Base-by-base conservation (phyloP, 2,329 filamentous ascomycete genomes). In the Zasmidium cellare region DNA sequence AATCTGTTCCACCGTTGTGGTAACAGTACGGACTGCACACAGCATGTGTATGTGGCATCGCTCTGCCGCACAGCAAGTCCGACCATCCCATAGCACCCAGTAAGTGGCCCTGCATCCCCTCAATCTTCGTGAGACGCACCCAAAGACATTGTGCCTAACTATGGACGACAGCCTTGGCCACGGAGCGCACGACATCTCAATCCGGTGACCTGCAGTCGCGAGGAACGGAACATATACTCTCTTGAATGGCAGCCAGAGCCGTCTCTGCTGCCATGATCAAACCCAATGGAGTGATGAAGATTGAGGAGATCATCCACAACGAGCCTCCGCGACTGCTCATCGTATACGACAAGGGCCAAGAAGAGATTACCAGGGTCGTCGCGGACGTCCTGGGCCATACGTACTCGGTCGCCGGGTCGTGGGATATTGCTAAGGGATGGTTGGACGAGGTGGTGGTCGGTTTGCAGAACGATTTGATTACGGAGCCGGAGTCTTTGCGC, bases 301-400 rank as follows among this genome's bases (percentile, higher is more conserved):
- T 71, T 45, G 65, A 71, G 49, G 68, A 72, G 51, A 65, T 71
- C 62, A 70, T 68, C 44, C 61, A 68, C 48, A 58, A 67, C 56
- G 67, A 71, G 51, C 65, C 69, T 65, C 77, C 76, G 54, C 73
- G 76, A 62, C 69, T 79, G 58, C 69, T 79, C 59, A 70, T 94
- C 59, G 75, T 93, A 18, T 91, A 88, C 72, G 86, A 87, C 11
- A 79, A 79, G 20, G 87, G 84, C 18, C 89, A 93, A 71, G 87
- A 92, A 59, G 82, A 83, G 44, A 90, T 94, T 62, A 85, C 92
- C 24, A 84, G 84, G 20, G 78, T 90, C 31, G 89, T 92, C 65
- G 90, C 90, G 23, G 89, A 93, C 67, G 87, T 93, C 7, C 76
- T 94, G 45, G 90, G 91, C 14, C 90, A 92, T 71, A 83, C 87